Evolutionary conservation across 176 grass and related monocot species (phyloP).

Genomic region (Triticum urartu): DNA sequence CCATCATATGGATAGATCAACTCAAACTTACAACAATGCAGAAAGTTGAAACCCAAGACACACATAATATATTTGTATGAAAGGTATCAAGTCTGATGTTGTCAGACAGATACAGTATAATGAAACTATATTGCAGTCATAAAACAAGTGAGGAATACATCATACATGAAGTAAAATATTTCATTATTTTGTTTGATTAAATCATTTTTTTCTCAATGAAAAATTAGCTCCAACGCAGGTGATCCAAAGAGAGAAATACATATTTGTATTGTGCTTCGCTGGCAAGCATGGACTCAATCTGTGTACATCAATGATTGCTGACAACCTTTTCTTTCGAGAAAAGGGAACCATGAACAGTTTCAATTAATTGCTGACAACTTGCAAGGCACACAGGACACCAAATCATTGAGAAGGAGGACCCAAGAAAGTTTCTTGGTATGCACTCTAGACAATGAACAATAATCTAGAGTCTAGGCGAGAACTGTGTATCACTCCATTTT

Average conservation of each 20-base stretch:
- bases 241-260: background rate
- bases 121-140: background rate
- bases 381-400: background rate
- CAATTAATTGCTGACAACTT: slow-evolving; percentile 22
- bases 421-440: slow-evolving; percentile 13
- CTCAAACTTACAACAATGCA: background rate
- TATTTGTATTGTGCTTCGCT: slow-evolving; percentile 1
- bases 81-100: background rate
- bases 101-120: background rate
- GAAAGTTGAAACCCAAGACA: background rate
- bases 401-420: slow-evolving; percentile 23
- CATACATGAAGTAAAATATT: background rate
- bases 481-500: background rate
- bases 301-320: background rate
- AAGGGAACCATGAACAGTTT: background rate
- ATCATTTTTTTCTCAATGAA: background rate
- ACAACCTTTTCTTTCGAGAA: background rate
- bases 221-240: background rate
- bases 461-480: background rate
- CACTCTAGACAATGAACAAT: slow-evolving; percentile 24
- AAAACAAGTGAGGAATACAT: background rate
- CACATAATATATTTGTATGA: background rate
- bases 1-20: background rate
- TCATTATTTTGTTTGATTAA: background rate
- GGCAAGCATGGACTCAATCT: background rate